Percentiles rank a stretch among this genome's conserved stretches.
These are phyloP conservation scores for Aureobasidium sp. DNA, from an alignment of 2,329 filamentous ascomycete species.

Conservation along the genomic window DNA sequence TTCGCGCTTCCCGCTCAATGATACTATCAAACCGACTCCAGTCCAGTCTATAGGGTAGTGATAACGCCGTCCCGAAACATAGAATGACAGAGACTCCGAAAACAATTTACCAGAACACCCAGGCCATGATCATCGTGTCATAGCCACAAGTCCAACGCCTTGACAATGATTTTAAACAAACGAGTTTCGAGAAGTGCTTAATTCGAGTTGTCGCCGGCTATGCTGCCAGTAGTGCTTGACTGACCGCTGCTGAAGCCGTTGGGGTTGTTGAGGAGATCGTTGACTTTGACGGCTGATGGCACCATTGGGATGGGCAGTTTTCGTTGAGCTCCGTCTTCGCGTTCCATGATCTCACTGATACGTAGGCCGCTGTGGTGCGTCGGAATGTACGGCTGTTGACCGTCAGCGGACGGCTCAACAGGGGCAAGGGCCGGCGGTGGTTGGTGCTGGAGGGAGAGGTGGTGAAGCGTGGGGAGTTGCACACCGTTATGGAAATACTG, in stretches of 20 bases:
- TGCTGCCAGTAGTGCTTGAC: constrained; percentile 69
- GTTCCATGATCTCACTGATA: constrained; percentile 87
- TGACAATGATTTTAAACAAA: not conserved
- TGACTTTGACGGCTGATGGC: constrained; percentile 61
- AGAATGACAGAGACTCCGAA: constrained; percentile 8
- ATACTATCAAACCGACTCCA: constrained; percentile 11
- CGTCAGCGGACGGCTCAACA: constrained; percentile 60
- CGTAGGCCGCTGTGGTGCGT: constrained; percentile 61
- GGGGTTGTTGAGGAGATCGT: constrained; percentile 60
- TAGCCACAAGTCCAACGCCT: constrained; percentile 2
- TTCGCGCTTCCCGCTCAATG: constrained; percentile 1
- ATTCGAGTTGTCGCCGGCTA: constrained; percentile 41
- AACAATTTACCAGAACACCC: constrained; percentile 7
- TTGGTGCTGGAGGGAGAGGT: constrained; percentile 57
- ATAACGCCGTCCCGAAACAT: constrained; percentile 11
- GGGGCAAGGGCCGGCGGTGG: constrained; percentile 57
- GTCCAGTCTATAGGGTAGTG: constrained; percentile 12
- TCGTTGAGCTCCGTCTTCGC: constrained; percentile 76
- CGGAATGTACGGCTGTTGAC: constrained; percentile 53
- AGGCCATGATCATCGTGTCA: constrained; percentile 11
- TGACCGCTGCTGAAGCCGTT: constrained; percentile 66
- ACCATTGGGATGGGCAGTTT: constrained; percentile 88
- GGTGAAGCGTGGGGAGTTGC: constrained; percentile 80
- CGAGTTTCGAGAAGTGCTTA: not conserved
- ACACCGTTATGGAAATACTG: constrained; percentile 60